Evolutionary conservation across 805 yeast genomes (phyloP).

Genomic region (Yarrowia sp.): DNA sequence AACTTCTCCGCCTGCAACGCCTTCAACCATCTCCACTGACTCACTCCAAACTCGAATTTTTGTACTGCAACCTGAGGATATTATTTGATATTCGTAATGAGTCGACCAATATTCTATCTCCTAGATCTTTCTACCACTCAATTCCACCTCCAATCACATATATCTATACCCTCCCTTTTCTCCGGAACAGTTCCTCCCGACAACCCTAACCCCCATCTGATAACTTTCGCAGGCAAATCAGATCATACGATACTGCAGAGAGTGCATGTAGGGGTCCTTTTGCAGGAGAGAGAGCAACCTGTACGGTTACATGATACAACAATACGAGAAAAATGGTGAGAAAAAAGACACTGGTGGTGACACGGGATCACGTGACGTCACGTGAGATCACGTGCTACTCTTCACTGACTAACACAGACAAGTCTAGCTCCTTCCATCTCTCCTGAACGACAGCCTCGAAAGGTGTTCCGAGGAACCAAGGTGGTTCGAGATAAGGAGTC

Average conservation of each 20-base stretch:
- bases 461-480: constrained; percentile 10
- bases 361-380: neutral
- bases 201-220: constrained; percentile 9
- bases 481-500: neutral
- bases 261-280: neutral
- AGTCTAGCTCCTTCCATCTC: neutral
- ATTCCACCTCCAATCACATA: no score
- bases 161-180: no score
- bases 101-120: no score
- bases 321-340: neutral
- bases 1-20: no score
- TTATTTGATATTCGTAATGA: neutral
- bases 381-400: neutral
- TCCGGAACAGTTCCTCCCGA: neutral
- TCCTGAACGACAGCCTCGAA: constrained; percentile 20
- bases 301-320: neutral
- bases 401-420: neutral
- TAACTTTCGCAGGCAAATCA: constrained; percentile 7
- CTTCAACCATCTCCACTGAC: no score
- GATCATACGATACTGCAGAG: constrained; percentile 18
- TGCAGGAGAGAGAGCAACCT: neutral
- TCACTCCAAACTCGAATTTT: neutral
- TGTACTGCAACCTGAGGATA: neutral
- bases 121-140: no score
- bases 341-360: no score